These are phyloP conservation scores for Exophiala phaeomuriformis DNA, from an alignment of 2,329 filamentous ascomycete species.

Conservation along the genomic window DNA sequence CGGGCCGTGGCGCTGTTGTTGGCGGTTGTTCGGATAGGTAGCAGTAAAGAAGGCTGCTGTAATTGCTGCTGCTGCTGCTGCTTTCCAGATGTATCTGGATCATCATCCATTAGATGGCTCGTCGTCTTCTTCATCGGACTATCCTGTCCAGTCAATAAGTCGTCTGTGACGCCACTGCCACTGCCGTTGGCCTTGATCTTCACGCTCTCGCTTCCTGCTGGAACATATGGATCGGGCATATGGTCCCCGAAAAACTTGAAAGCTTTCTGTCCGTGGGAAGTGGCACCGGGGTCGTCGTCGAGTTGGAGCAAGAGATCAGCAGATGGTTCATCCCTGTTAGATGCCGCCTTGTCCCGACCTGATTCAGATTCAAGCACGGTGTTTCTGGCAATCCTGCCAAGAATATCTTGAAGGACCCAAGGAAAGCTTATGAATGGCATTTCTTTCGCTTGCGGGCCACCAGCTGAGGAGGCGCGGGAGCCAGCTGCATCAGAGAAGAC, in stretches of 20 bases:
- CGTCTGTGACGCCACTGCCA: not conserved
- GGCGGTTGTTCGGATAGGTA: not conserved
- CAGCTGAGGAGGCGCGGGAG: not conserved
- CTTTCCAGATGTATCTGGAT: too few species aligned
- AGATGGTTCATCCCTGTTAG: not conserved
- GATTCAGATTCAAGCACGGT: constrained; percentile 6
- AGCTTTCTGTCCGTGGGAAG: not conserved
- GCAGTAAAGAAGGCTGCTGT: not conserved
- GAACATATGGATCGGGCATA: constrained; percentile 14
- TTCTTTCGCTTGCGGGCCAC: constrained; percentile 21
- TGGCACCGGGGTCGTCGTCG: not conserved
- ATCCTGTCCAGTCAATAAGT: not conserved
- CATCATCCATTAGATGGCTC: too few species aligned
- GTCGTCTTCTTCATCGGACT: not conserved
- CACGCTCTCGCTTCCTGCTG: not conserved
- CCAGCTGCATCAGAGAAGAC: not conserved
- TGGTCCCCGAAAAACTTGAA: constrained; percentile 9
- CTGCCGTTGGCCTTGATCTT: not conserved
- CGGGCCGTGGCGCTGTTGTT: not conserved
- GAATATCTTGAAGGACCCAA: constrained; percentile 73
- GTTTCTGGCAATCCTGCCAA: constrained; percentile 57
- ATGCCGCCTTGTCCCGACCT: not conserved
- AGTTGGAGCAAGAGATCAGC: not conserved
- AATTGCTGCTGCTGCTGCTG: too few species aligned
- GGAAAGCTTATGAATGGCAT: constrained; percentile 90